phyloP scores from a whole-genome alignment of 495 filamentous ascomycete species.

The Talaromyces wortmannii region DNA sequence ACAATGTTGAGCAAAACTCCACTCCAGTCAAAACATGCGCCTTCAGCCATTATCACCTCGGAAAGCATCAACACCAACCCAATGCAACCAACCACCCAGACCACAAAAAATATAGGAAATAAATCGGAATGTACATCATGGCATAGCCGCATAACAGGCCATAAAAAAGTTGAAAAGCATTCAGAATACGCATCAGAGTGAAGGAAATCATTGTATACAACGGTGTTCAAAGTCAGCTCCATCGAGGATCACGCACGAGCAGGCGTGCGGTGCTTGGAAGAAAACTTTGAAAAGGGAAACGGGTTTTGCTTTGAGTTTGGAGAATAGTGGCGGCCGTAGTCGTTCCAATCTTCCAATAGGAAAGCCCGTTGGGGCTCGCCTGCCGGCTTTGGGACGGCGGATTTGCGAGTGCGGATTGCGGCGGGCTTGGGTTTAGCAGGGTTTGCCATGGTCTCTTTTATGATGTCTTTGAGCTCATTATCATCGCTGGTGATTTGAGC shows the following conservation, averaged over 20 bases:
- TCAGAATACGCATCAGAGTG: neutral
- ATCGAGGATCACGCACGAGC: conserved; percentile 21
- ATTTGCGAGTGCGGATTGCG: conserved; percentile 14
- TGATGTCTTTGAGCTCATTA: conserved; percentile 64
- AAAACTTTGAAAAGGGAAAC: conserved; percentile 1
- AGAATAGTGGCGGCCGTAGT: neutral
- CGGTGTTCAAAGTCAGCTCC: conserved; percentile 4
- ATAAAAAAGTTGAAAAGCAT: neutral
- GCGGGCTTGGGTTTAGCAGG: conserved; percentile 10
- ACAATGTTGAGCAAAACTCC: neutral
- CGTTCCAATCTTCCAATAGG: conserved; percentile 28
- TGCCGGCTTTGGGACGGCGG: conserved; percentile 15
- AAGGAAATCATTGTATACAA: conserved; percentile 8
- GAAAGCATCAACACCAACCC: conserved; percentile 16
- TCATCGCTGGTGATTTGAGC: conserved; percentile 79
- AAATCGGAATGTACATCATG: conserved; percentile 1
- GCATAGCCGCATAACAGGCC: neutral
- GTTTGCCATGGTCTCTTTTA: conserved; percentile 44
- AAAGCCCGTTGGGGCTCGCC: conserved; percentile 37
- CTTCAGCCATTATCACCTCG: neutral
- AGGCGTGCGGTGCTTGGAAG: conserved; percentile 7
- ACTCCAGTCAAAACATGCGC: neutral
- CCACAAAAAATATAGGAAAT: conserved; percentile 9
- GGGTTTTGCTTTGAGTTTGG: neutral
- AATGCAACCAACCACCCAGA: conserved; percentile 16